Conservation (phyloP, 345 rosid species). For the Syzygium aqueum region DNA sequence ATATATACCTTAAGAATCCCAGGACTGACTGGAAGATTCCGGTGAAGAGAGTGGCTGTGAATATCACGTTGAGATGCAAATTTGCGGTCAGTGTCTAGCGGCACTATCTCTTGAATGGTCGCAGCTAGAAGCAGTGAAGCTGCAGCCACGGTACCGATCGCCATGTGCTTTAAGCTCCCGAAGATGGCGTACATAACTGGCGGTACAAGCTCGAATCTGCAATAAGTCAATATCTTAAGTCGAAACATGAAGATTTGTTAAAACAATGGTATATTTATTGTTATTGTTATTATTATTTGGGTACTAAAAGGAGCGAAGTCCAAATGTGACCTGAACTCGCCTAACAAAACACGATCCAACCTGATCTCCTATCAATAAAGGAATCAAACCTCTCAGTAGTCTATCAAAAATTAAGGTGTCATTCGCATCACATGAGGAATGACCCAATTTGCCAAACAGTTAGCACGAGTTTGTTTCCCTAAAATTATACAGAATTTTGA, state of each 20-base stretch:
- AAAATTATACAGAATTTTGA: too few relatives aligned
- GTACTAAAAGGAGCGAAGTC: too few relatives aligned
- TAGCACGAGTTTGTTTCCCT: too few relatives aligned
- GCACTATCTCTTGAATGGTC: constrained; percentile 30
- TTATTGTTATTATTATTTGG: too few relatives aligned
- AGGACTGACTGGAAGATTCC: constrained; percentile 54
- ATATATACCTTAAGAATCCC: constrained; percentile 43
- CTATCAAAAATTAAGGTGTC: too few relatives aligned
- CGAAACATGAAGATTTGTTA: neutral
- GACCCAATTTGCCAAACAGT: too few relatives aligned
- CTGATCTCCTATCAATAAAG: too few relatives aligned
- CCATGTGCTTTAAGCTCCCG: constrained; percentile 73
- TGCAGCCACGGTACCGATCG: constrained; percentile 86
- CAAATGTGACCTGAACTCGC: too few relatives aligned
- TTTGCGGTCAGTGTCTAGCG: constrained; percentile 26
- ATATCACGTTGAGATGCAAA: constrained; percentile 63
- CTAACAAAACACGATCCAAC: too few relatives aligned
- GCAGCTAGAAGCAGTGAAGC: constrained; percentile 49
- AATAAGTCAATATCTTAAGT: neutral
- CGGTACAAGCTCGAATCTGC: constrained; percentile 87
- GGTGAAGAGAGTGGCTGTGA: constrained; percentile 63
- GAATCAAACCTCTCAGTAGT: too few relatives aligned
- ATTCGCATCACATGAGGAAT: too few relatives aligned
- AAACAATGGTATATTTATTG: neutral
- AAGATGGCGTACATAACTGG: constrained; percentile 64